These are phyloP conservation scores for Penicillium sp. DNA, from an alignment of 2,329 filamentous ascomycete species.

Conservation along the genomic window DNA sequence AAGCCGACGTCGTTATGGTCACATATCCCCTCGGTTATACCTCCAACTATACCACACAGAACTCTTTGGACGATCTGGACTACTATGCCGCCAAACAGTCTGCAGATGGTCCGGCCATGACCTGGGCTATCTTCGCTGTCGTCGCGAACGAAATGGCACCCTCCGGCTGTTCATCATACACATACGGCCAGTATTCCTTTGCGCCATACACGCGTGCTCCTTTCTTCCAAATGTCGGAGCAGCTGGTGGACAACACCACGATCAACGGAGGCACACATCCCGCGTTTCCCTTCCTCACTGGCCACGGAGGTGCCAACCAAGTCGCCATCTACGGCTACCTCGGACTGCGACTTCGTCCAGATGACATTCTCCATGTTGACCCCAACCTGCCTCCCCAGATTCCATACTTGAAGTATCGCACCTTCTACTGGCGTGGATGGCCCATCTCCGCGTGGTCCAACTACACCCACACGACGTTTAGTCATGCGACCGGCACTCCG, in stretches of 20 bases:
- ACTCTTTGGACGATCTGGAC: slow-evolving; percentile 60
- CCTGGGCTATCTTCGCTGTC: slow-evolving; percentile 69
- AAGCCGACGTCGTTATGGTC: slow-evolving; percentile 69
- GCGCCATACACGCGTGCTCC: slow-evolving; percentile 66
- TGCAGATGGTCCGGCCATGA: slow-evolving; percentile 70
- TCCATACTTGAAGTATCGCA: slow-evolving; percentile 60
- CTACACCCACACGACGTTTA: slow-evolving; percentile 64
- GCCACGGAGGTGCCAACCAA: slow-evolving; percentile 69
- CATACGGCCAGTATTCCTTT: slow-evolving; percentile 65
- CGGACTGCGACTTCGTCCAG: slow-evolving; percentile 61
- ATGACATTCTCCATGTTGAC: slow-evolving; percentile 61
- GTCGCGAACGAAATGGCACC: slow-evolving; percentile 65
- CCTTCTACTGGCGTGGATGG: slow-evolving; percentile 67
- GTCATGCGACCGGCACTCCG: slow-evolving; percentile 49
- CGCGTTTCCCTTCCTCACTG: slow-evolving; percentile 71
- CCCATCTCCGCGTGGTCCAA: slow-evolving; percentile 64
- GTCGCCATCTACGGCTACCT: slow-evolving; percentile 69
- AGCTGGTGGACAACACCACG: slow-evolving; percentile 61
- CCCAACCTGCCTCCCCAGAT: slow-evolving; percentile 68
- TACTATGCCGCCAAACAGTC: slow-evolving; percentile 72
- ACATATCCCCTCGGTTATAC: slow-evolving; percentile 66
- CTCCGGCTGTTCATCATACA: slow-evolving; percentile 68
- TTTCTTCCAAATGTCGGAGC: slow-evolving; percentile 72
- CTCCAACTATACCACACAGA: slow-evolving; percentile 52
- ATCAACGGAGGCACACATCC: slow-evolving; percentile 67